Percentiles rank a stretch among this genome's conserved stretches.
phyloP scores from a whole-genome alignment of 306 rosid species.

The Crotalaria pallida region DNA sequence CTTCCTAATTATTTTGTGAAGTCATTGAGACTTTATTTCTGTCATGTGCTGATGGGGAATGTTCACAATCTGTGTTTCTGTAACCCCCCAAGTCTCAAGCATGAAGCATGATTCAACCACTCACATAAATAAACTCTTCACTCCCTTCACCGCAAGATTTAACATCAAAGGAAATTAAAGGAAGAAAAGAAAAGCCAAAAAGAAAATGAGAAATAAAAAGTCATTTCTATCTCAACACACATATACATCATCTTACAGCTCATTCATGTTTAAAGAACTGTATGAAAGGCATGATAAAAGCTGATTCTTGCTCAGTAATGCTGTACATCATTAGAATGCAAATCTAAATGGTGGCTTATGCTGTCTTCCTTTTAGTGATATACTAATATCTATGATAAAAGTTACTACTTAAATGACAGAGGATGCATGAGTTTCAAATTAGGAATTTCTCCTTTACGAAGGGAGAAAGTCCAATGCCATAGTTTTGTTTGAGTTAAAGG shows the following conservation, averaged over 20 bases:
- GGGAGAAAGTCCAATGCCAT: constrained; percentile 13
- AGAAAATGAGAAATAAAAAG: constrained; percentile 15
- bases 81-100: not conserved
- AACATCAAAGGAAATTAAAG: not conserved
- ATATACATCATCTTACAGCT: constrained; percentile 21
- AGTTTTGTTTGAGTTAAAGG: not conserved
- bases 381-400: constrained; percentile 1
- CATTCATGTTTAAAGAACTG: constrained; percentile 40
- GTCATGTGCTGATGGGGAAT: not conserved
- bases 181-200: constrained; percentile 8
- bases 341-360: constrained; percentile 33
- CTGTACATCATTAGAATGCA: constrained; percentile 16
- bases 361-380: constrained; percentile 32
- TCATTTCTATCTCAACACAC: constrained; percentile 24
- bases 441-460: constrained; percentile 17
- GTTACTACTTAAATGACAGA: constrained; percentile 19
- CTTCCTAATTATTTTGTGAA: constrained; percentile 23
- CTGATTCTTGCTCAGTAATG: constrained; percentile 33
- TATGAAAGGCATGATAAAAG: constrained; percentile 39
- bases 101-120: not conserved
- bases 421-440: constrained; percentile 4
- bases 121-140: not conserved
- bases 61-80: not conserved
- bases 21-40: constrained; percentile 8
- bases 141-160: not conserved